These are phyloP conservation scores for Sequoiadendron giganteum DNA, from an alignment of 75 land plant genomes.

Conservation along the genomic window DNA sequence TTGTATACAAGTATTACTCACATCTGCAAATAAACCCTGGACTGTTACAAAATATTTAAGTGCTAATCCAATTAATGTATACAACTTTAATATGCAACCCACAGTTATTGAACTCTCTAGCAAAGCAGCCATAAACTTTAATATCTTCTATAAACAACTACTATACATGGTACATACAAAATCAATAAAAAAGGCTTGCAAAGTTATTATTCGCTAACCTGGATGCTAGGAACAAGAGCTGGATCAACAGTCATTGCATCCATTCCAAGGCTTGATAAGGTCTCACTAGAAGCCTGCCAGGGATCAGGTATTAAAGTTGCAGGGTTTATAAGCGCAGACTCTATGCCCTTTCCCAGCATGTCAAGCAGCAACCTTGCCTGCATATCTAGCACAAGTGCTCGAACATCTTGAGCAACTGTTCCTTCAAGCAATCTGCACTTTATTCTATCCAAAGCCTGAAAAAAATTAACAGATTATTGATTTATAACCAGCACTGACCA, in stretches of 20 bases:
- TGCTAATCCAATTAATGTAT: not conserved
- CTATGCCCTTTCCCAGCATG: slow-evolving; percentile 98
- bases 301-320: slow-evolving; percentile 87
- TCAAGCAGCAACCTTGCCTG: slow-evolving; percentile 96
- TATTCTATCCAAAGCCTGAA: slow-evolving; percentile 92
- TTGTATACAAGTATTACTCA: not conserved
- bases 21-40: not conserved
- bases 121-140: not conserved
- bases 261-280: slow-evolving; percentile 64
- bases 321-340: slow-evolving; percentile 91
- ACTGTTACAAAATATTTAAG: not conserved
- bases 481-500: not conserved
- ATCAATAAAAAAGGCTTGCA: not conserved
- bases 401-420: slow-evolving; percentile 93
- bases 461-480: not conserved
- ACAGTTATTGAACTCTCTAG: not conserved
- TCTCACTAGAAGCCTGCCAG: slow-evolving; percentile 93
- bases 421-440: slow-evolving; percentile 97
- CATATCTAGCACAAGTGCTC: slow-evolving; percentile 98
- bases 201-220: slow-evolving; percentile 47
- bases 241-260: slow-evolving; percentile 97
- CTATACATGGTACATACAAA: not conserved
- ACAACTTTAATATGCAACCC: not conserved
- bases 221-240: slow-evolving; percentile 68
- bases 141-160: not conserved